These are phyloP conservation scores for Gentiana dahurica DNA, from an alignment of 257 asterid species.

Conservation along the genomic window DNA sequence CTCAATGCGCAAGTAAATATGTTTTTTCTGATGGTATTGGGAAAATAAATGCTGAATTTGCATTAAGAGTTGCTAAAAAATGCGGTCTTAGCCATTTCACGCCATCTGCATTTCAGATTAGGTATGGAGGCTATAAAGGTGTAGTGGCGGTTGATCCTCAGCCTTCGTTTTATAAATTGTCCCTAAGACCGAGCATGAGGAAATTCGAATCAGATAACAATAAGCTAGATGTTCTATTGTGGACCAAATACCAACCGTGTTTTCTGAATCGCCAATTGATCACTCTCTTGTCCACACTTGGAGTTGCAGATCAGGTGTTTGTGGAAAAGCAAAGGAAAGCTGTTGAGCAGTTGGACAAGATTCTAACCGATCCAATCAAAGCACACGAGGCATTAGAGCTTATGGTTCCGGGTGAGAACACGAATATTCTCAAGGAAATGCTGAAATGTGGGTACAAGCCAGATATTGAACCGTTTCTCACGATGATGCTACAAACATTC, in stretches of 20 bases:
- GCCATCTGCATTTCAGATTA: constrained; percentile 87
- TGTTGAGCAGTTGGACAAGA: constrained; percentile 54
- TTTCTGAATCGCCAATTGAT: constrained; percentile 74
- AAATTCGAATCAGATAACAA: constrained; percentile 57
- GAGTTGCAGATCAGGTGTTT: constrained; percentile 48
- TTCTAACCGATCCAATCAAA: constrained; percentile 49
- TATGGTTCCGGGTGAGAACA: constrained; percentile 81
- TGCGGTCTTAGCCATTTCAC: constrained; percentile 40
- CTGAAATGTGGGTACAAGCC: constrained; percentile 83
- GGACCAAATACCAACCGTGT: constrained; percentile 87
- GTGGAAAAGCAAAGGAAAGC: constrained; percentile 62
- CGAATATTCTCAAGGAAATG: constrained; percentile 69
- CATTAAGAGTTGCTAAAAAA: constrained; percentile 48
- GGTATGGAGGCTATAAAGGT: constrained; percentile 87
- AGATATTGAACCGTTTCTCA: constrained; percentile 66
- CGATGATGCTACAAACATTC: constrained; percentile 81
- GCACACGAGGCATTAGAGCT: constrained; percentile 71
- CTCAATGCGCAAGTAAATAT: constrained; percentile 18
- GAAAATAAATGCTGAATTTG: constrained; percentile 65
- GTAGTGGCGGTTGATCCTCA: constrained; percentile 72
- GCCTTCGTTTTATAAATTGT: constrained; percentile 39
- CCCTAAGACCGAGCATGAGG: constrained; percentile 65
- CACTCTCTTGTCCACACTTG: constrained; percentile 76
- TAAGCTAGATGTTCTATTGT: constrained; percentile 60
- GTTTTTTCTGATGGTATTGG: constrained; percentile 90